Base-by-base conservation (phyloP, 2,329 filamentous ascomycete genomes). In the Diaporthe aspalathi region DNA sequence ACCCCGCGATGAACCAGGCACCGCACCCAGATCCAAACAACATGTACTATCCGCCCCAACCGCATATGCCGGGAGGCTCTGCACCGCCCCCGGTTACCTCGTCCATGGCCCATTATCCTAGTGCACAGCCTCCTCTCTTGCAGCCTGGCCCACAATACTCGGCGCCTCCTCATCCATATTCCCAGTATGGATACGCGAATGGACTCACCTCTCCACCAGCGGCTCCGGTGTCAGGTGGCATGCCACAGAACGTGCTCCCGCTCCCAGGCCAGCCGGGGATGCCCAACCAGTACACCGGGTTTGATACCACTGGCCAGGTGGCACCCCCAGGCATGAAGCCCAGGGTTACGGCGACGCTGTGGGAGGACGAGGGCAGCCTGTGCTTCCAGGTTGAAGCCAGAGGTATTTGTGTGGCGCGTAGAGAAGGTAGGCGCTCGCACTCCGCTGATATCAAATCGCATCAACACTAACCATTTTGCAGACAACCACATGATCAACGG, bases 401-500 rank as follows among this genome's bases (percentile, higher is more conserved):
- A 76, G 95, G 95, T 60, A 95, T 99, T 67, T 99, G 96, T 80
- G 96, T 98, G 70, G 95, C 95, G 67, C 90, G 96, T 75, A 89
- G 96, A 80, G 95, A 98, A 89, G 94, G 94, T 96, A 83, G 76
- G 85, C 43, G 7, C 32, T 47, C 35, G 14, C 32, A 32, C 22
- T 14, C 8, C 2, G 2, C 24, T 32, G n/a, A n/a, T n/a, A 12
- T 53, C 11, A 14, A 14, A 22, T 49, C 24, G 16, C 7, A 27
- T 2, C 4, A 38, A 45, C 11, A 70, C 65, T 70, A 65, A 57
- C 29, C 29, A 8, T 22, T 53, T 67, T 29, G 6, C 74, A 97
- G 95, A 98, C 78, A 98, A 98, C 82, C 94, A 97, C 83, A 98
- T 99, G 94, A 98, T 99, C 82, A 99, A 98, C 78, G 96, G 96